Conservation (phyloP, 1,284 basidiomycete species). For the Tilletia setariae region DNA sequence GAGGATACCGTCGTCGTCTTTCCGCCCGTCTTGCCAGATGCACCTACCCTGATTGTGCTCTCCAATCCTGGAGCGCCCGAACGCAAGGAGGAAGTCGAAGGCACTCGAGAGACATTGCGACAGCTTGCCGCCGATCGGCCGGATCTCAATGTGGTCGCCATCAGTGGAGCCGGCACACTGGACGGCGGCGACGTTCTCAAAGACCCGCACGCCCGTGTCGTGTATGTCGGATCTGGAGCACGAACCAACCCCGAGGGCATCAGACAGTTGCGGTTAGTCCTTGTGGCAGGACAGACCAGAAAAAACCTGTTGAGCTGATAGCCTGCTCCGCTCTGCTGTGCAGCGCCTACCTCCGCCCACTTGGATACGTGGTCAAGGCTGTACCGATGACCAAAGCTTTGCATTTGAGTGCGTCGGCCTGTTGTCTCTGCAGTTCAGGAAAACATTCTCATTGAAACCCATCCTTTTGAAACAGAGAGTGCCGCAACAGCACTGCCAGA, state of each 20-base stretch:
- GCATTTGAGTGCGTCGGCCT: slow-evolving; percentile 25
- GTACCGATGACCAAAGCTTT: slow-evolving; percentile 28
- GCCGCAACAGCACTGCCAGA: slow-evolving; percentile 29
- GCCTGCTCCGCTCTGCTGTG: not conserved
- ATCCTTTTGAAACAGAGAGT: slow-evolving; percentile 18
- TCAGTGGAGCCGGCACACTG: slow-evolving; percentile 23
- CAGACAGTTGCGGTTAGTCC: slow-evolving; percentile 16
- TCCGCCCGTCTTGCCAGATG: not conserved
- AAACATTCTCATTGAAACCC: not conserved
- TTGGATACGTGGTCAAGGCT: slow-evolving; percentile 19
- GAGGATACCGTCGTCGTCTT: slow-evolving; percentile 26
- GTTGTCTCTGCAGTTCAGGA: no score
- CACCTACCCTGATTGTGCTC: slow-evolving; percentile 14
- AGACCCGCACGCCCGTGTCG: not conserved
- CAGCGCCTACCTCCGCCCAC: not conserved
- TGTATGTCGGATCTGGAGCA: slow-evolving; percentile 22
- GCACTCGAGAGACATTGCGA: not conserved
- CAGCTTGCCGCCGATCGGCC: not conserved
- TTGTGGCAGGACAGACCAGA: not conserved
- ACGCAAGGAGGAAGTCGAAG: slow-evolving; percentile 19
- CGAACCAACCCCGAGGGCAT: slow-evolving; percentile 26
- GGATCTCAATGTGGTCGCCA: not conserved
- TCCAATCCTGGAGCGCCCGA: slow-evolving; percentile 17
- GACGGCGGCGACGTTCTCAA: slow-evolving; percentile 33
- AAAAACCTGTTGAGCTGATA: not conserved